Percentiles rank a stretch among this genome's conserved stretches.
phyloP scores from a whole-genome alignment of 2,329 filamentous ascomycete species.

The Pestalotiopsis sp. region DNA sequence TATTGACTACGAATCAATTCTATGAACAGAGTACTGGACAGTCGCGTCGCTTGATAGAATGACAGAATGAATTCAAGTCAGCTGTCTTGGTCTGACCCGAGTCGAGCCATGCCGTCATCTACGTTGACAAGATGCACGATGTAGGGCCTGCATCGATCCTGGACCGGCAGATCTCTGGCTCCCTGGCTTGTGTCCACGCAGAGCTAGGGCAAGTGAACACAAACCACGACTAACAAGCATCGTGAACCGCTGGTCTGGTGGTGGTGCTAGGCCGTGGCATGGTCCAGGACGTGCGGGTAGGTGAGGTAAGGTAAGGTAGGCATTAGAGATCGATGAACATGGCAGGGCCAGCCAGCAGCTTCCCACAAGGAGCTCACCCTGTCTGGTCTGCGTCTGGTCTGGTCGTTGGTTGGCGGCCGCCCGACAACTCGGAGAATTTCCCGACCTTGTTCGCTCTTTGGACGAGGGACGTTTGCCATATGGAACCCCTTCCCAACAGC shows the following conservation, averaged over 20 bases:
- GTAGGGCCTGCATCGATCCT: conserved; percentile 13
- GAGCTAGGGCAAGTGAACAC: not conserved
- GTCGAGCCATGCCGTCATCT: not conserved
- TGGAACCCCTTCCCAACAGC: not conserved
- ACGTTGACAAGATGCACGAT: conserved; percentile 1
- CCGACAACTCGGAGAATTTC: conserved; percentile 14
- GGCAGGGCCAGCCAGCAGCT: not conserved
- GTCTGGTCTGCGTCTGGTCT: not conserved
- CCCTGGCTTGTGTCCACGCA: conserved; percentile 8
- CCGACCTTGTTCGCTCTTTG: conserved; percentile 9
- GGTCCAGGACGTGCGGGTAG: not conserved
- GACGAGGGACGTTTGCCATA: conserved; percentile 2
- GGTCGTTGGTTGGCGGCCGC: not conserved
- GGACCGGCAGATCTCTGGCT: conserved; percentile 13
- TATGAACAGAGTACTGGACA: no score
- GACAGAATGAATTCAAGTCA: not conserved
- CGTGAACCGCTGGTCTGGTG: conserved; percentile 8
- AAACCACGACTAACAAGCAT: conserved; percentile 2
- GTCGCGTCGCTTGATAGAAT: not conserved
- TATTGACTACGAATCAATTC: no score
- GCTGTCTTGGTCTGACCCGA: not conserved
- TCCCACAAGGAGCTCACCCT: conserved; percentile 6
- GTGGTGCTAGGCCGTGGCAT: not conserved
- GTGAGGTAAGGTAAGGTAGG: not conserved
- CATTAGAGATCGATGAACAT: not conserved